Evolutionary conservation across 345 rosid species (phyloP).

Genomic region (Camelina sativa): DNA sequence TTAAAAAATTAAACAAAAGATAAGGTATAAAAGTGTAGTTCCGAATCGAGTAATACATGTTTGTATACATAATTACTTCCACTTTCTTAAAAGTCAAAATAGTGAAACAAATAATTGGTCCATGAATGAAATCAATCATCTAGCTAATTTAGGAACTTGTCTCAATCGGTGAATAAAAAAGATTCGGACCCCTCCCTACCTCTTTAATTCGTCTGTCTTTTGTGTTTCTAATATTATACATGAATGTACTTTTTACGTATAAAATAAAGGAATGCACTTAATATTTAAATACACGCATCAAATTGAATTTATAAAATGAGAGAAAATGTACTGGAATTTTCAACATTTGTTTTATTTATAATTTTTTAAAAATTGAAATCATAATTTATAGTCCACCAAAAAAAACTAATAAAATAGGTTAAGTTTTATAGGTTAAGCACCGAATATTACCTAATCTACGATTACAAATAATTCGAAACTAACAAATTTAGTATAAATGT

Average conservation of each 20-base stretch:
- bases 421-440: background rate
- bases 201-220: slow-evolving; percentile 2
- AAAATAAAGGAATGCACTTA: background rate
- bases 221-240: background rate
- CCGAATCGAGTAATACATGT: background rate
- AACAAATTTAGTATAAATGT: no score
- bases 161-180: slow-evolving; percentile 11
- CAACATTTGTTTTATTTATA: background rate
- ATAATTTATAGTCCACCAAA: background rate
- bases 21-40: background rate
- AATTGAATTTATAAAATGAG: background rate
- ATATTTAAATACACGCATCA: background rate
- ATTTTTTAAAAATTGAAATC: background rate
- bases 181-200: background rate
- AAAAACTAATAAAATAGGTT: background rate
- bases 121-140: background rate
- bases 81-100: background rate
- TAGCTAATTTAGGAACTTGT: slow-evolving; percentile 26
- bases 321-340: background rate
- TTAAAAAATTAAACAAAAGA: no score
- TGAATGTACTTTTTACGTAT: background rate
- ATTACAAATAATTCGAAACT: no score
- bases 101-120: slow-evolving; percentile 6
- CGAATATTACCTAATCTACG: background rate
- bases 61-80: background rate